Evolutionary conservation across 139 green algal genomes (phyloP), one percentile per base, ranked within the genome.

Genomic region (Micromonas commoda): DNA sequence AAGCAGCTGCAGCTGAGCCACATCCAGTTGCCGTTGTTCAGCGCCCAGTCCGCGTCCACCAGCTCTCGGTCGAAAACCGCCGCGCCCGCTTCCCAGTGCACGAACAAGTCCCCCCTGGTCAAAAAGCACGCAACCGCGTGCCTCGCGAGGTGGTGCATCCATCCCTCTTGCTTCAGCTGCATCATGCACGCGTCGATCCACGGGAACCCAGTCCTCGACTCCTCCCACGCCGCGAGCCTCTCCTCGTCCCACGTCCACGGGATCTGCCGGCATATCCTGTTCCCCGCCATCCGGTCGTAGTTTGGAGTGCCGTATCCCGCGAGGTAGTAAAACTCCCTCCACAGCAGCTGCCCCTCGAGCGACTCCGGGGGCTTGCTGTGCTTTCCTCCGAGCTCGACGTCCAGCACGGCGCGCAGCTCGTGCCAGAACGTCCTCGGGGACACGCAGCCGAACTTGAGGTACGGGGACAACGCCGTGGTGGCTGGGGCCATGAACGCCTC

Each of bases 61-160:
- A 98, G 89, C 45, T 91, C 80, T 64, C 91, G 84, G 83, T 98
- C 93, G 83, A 97, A 97, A 37, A 94, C 89, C 34, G 92, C 88
- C 53, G 89, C 77, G 0, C 94, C 94, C 24, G 61, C 61, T 86
- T 96, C 91, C 93, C 94, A 97, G 82, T 79, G 83, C 37, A 91
- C 54, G 2, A 82, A 81, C 33, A 97, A 84, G 80, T 95, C 93
- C 2, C 93, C 93, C 0, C 94, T 85, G 0, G 94, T 98, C 24
- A 98, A 87, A 83, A 98, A 98, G 86, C 94, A 98, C 1, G 94
- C 93, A 28, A 97, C 91, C 37, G 76, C 83, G 82, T 97, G 92
- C 2, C 92, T 85, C 19, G 91, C 93, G 68, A 98, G 88, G 84
- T 97, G 94, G 78, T 97, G 93, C 84, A 97, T 94, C 92, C 92